phyloP scores from a whole-genome alignment of 306 rosid genomes.

The Lablab purpureus region DNA sequence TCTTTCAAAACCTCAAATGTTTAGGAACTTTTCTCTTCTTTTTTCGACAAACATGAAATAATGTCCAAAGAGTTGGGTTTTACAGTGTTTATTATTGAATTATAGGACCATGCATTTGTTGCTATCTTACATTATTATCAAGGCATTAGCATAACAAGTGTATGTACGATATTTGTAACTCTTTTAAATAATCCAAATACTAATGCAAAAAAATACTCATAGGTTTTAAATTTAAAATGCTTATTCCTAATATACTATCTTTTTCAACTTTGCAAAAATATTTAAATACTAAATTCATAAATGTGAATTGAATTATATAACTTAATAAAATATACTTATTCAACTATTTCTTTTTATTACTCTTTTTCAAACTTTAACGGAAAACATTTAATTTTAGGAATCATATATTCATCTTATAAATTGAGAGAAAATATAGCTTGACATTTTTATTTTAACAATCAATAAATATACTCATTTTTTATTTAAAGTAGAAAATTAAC shows the following conservation, averaged over 20 bases:
- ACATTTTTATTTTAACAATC: too few species aligned
- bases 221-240: not conserved
- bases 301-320: not conserved
- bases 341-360: not conserved
- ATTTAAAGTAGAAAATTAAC: too few species aligned
- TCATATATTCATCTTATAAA: not conserved
- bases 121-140: not conserved
- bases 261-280: not conserved
- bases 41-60: not conserved
- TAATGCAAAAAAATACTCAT: not conserved
- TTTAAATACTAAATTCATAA: not conserved
- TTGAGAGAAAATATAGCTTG: not conserved
- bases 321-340: not conserved
- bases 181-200: not conserved
- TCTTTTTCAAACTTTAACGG: not conserved
- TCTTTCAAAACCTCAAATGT: not conserved
- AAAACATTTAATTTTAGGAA: not conserved
- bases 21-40: constrained; percentile 3
- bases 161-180: too few species aligned
- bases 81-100: not conserved
- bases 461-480: too few species aligned
- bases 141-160: too few species aligned
- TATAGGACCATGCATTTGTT: constrained; percentile 20
- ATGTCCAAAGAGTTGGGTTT: not conserved
- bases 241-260: not conserved